Evolutionary conservation across 2,329 filamentous ascomycete species (phyloP).

Genomic region (Fusarium mundagurra): DNA sequence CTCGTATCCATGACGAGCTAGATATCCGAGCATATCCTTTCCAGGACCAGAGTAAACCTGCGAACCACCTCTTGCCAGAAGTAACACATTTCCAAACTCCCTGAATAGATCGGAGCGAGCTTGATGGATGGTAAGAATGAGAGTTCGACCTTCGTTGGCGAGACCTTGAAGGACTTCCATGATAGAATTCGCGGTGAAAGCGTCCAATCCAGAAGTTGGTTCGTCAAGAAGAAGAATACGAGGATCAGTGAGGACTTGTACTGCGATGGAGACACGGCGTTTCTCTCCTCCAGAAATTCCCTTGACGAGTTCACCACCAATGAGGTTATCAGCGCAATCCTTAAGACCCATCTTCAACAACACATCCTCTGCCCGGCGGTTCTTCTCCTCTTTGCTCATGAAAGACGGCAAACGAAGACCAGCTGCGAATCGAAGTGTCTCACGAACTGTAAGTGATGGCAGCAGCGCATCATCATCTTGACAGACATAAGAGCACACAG

Average conservation of each 20-base stretch:
- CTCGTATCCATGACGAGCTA: conserved; percentile 66
- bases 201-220: conserved; percentile 79
- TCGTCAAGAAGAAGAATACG: conserved; percentile 79
- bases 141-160: conserved; percentile 76
- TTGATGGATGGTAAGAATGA: conserved; percentile 83
- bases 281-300: conserved; percentile 85
- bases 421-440: conserved; percentile 77
- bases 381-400: conserved; percentile 75
- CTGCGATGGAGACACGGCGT: conserved; percentile 78
- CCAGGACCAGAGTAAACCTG: conserved; percentile 74
- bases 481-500: conserved; percentile 79
- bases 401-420: conserved; percentile 75
- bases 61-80: conserved; percentile 75
- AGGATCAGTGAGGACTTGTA: conserved; percentile 81
- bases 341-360: conserved; percentile 80
- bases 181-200: conserved; percentile 81
- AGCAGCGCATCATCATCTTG: conserved; percentile 82
- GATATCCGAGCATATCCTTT: conserved; percentile 71
- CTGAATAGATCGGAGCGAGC: conserved; percentile 77
- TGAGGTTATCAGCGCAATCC: conserved; percentile 79
- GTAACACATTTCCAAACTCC: conserved; percentile 76
- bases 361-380: conserved; percentile 74
- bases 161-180: conserved; percentile 77
- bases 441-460: conserved; percentile 78
- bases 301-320: conserved; percentile 78